These are phyloP conservation scores for Cordyceps cateniannulata DNA, from an alignment of 2,329 filamentous ascomycete species.

Conservation along the genomic window DNA sequence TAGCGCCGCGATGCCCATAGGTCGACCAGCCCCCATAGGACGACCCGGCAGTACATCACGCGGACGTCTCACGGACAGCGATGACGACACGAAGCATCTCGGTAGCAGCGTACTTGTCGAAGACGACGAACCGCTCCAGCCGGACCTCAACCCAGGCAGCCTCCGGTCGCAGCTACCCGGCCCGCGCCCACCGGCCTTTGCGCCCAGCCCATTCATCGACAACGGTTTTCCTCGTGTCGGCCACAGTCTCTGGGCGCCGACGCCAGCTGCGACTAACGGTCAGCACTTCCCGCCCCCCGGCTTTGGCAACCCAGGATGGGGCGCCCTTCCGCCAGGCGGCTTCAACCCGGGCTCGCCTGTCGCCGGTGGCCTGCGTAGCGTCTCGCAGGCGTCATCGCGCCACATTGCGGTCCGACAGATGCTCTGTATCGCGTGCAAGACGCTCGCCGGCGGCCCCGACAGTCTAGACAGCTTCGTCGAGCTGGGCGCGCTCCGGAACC, in stretches of 20 bases:
- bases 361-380: constrained; percentile 23
- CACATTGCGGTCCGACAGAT: constrained; percentile 65
- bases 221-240: constrained; percentile 29
- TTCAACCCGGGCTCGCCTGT: constrained; percentile 28
- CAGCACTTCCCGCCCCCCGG: constrained; percentile 41
- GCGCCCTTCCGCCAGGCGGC: constrained; percentile 24
- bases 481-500: constrained; percentile 59
- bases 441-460: constrained; percentile 32
- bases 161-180: constrained; percentile 47
- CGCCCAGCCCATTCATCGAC: constrained; percentile 36
- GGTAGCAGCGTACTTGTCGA: constrained; percentile 85
- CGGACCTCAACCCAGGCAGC: constrained; percentile 25
- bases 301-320: constrained; percentile 36
- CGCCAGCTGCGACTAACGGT: constrained; percentile 20
- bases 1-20: constrained; percentile 63
- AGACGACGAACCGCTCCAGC: constrained; percentile 55
- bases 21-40: constrained; percentile 80
- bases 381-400: constrained; percentile 45
- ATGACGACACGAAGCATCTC: constrained; percentile 73
- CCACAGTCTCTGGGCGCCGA: constrained; percentile 37
- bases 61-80: constrained; percentile 46
- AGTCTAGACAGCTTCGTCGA: constrained; percentile 55
- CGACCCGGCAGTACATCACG: constrained; percentile 69
- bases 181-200: constrained; percentile 33
- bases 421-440: constrained; percentile 73